Evolutionary conservation across 169 alveolate species (phyloP).

Genomic region (Neospora caninum): DNA sequence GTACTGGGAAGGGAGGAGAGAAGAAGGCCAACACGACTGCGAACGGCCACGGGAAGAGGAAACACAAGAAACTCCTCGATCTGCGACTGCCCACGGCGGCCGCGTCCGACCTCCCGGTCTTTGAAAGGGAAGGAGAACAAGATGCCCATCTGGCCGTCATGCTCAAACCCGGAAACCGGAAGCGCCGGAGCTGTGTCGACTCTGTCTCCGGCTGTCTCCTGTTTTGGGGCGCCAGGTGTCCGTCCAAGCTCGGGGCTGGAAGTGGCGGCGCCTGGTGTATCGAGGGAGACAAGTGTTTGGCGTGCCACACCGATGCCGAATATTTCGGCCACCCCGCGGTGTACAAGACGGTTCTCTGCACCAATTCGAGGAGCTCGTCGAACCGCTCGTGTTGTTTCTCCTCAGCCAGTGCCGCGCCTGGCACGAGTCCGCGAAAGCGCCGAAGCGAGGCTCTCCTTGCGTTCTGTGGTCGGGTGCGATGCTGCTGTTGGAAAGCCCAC

Average conservation of each 20-base stretch:
- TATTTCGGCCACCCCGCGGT: slow-evolving; percentile 22
- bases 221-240: slow-evolving; percentile 36
- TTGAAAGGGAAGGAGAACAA: neutral
- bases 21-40: neutral
- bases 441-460: neutral
- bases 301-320: slow-evolving; percentile 35
- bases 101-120: slow-evolving; percentile 2
- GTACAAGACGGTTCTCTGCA: slow-evolving; percentile 2
- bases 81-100: neutral
- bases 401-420: neutral
- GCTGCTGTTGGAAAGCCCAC: slow-evolving; percentile 29
- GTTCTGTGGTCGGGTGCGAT: neutral
- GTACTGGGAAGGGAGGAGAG: neutral
- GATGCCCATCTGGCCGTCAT: neutral
- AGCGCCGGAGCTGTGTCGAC: slow-evolving; percentile 29
- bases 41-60: neutral
- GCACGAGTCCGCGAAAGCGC: neutral
- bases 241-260: neutral
- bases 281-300: slow-evolving; percentile 6
- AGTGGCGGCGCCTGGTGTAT: slow-evolving; percentile 11
- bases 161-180: neutral
- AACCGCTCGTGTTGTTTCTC: neutral
- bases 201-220: slow-evolving; percentile 22
- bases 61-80: neutral
- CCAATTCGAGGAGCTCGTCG: neutral